Percentiles rank a stretch among this genome's conserved stretches.
phyloP scores from a whole-genome alignment of 208 protist genomes.

The Leptomonas seymouri region DNA sequence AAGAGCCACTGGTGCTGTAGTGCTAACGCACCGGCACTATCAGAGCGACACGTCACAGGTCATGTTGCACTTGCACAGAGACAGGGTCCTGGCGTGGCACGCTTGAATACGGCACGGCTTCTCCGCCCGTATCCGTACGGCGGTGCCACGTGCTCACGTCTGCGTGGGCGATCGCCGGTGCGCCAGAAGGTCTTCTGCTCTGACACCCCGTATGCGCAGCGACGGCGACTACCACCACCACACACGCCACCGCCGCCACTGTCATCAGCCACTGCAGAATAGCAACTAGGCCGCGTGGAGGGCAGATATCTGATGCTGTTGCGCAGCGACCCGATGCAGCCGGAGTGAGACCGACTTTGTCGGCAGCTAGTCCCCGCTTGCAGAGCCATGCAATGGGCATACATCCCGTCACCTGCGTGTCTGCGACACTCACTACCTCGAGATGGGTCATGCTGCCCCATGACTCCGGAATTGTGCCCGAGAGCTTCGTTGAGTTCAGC shows the following conservation, averaged over 20 bases:
- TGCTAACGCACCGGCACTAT: too few relatives aligned
- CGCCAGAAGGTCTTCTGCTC: neutral
- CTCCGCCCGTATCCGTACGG: neutral
- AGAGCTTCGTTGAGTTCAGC: neutral
- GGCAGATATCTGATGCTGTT: neutral
- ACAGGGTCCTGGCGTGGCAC: neutral
- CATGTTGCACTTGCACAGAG: neutral
- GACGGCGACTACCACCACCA: neutral
- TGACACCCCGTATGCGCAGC: neutral
- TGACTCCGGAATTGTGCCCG: constrained; percentile 5
- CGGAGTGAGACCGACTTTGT: neutral
- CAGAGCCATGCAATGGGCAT: constrained; percentile 5
- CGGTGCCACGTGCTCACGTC: neutral
- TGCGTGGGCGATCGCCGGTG: neutral
- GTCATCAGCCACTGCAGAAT: neutral
- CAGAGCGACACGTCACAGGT: neutral
- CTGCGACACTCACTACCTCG: neutral
- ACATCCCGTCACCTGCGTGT: constrained; percentile 8
- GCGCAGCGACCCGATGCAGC: neutral
- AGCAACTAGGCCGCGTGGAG: neutral
- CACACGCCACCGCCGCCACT: neutral
- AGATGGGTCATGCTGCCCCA: constrained; percentile 8
- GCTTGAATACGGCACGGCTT: neutral
- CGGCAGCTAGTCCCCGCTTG: neutral
- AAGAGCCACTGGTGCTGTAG: too few relatives aligned